phyloP scores from a whole-genome alignment of 441 rosid species.

The Euphorbia schlechtendalii region DNA sequence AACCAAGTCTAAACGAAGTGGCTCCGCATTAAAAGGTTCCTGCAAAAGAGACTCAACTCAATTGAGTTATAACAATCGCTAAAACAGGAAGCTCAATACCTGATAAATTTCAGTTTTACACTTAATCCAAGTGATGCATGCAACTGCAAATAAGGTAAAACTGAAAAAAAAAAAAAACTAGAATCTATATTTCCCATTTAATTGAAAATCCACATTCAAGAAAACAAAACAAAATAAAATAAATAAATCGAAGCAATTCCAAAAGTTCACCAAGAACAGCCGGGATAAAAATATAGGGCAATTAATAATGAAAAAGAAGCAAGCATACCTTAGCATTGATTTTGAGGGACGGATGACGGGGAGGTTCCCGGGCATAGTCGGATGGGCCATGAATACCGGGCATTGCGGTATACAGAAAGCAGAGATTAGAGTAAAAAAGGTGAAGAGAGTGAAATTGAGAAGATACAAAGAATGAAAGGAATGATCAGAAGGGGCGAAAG shows the following conservation, averaged over 20 bases:
- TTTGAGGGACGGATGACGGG: conserved; percentile 65
- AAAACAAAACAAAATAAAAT: too few species aligned
- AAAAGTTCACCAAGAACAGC: too few species aligned
- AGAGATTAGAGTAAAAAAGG: background rate
- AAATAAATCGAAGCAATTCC: too few species aligned
- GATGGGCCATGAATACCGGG: conserved; percentile 80
- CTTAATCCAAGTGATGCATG: too few species aligned
- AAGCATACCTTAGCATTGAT: conserved; percentile 64
- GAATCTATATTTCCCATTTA: background rate
- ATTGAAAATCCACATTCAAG: too few species aligned
- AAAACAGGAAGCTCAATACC: background rate
- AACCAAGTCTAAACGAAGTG: conserved; percentile 65
- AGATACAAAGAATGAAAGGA: background rate
- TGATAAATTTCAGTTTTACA: background rate
- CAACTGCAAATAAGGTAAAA: too few species aligned
- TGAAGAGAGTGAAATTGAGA: background rate
- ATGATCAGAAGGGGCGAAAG: background rate
- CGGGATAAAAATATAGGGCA: background rate
- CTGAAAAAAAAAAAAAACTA: too few species aligned
- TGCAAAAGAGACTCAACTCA: conserved; percentile 25
- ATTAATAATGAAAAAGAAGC: background rate
- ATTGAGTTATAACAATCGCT: background rate
- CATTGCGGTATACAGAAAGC: conserved; percentile 30
- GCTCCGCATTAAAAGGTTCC: conserved; percentile 98
- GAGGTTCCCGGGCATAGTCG: conserved; percentile 65